Percentiles rank a stretch among this genome's conserved stretches.
Evolutionary conservation across 2,329 filamentous ascomycete genomes (phyloP).

Genomic region (Pseudogymnoascus pannorum): DNA sequence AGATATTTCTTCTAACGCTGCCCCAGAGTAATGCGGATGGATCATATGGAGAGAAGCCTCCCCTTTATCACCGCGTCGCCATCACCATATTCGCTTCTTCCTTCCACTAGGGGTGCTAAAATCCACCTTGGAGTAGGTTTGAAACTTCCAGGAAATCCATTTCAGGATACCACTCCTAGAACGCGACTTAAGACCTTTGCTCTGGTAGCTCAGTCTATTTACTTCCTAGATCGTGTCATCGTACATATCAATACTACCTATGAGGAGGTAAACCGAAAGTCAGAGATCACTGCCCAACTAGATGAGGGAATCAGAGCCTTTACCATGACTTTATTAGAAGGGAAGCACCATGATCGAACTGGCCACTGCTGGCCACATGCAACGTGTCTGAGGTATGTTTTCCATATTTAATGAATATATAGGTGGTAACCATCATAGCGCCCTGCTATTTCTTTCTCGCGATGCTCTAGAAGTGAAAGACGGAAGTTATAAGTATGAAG

Average conservation of each 20-base stretch:
- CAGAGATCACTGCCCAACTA: not conserved
- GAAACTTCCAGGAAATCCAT: constrained; percentile 2
- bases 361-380: constrained; percentile 3
- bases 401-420: not conserved
- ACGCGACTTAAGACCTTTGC: not conserved
- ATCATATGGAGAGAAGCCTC: not conserved
- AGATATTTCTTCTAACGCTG: not conserved
- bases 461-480: constrained; percentile 1
- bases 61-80: not conserved
- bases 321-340: not conserved
- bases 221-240: not conserved
- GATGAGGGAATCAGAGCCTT: not conserved
- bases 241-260: constrained; percentile 3
- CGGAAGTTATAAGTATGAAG: constrained; percentile 4
- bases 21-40: not conserved
- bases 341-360: not conserved
- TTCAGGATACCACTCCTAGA: not conserved
- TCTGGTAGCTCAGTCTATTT: not conserved
- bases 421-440: not conserved
- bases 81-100: not conserved
- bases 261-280: not conserved
- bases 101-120: not conserved
- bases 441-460: not conserved
- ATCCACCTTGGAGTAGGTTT: not conserved
- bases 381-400: not conserved